phyloP scores from a whole-genome alignment of 2,329 filamentous ascomycete species.

The Neophaeococcomyces mojaviensis region DNA sequence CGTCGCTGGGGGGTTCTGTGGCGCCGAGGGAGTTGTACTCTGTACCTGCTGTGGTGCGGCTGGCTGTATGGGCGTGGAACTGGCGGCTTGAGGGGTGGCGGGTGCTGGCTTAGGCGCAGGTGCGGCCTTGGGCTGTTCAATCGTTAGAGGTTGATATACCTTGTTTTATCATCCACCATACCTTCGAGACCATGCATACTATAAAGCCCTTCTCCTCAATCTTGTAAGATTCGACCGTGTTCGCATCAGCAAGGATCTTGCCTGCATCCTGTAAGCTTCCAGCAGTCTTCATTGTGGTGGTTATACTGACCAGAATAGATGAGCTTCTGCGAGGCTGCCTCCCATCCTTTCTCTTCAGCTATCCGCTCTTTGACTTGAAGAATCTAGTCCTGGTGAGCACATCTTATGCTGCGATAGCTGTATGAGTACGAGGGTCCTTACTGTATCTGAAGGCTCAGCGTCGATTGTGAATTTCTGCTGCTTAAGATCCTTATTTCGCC shows the following conservation, averaged over 20 bases:
- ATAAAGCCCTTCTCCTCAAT: slow-evolving; percentile 99
- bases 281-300: background rate
- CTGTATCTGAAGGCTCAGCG: slow-evolving; percentile 83
- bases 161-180: slow-evolving; percentile 33
- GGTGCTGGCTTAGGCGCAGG: slow-evolving; percentile 41
- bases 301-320: slow-evolving; percentile 81
- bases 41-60: slow-evolving; percentile 43
- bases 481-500: slow-evolving; percentile 70
- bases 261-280: slow-evolving; percentile 46
- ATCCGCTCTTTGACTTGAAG: slow-evolving; percentile 90
- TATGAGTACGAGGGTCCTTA: slow-evolving; percentile 45
- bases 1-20: slow-evolving; percentile 43
- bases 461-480: slow-evolving; percentile 98
- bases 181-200: slow-evolving; percentile 97
- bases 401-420: background rate
- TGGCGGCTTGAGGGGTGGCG: slow-evolving; percentile 42
- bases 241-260: slow-evolving; percentile 97
- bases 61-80: slow-evolving; percentile 44
- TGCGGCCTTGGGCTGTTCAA: slow-evolving; percentile 60
- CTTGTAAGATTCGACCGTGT: slow-evolving; percentile 92
- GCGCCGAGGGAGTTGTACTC: slow-evolving; percentile 55
- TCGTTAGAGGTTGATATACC: background rate
- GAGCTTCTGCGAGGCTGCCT: slow-evolving; percentile 81
- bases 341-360: slow-evolving; percentile 86
- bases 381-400: slow-evolving; percentile 51